Evolutionary conservation across 2,329 filamentous ascomycete species (phyloP).

Genomic region (Ascochyta viciae-villosae): DNA sequence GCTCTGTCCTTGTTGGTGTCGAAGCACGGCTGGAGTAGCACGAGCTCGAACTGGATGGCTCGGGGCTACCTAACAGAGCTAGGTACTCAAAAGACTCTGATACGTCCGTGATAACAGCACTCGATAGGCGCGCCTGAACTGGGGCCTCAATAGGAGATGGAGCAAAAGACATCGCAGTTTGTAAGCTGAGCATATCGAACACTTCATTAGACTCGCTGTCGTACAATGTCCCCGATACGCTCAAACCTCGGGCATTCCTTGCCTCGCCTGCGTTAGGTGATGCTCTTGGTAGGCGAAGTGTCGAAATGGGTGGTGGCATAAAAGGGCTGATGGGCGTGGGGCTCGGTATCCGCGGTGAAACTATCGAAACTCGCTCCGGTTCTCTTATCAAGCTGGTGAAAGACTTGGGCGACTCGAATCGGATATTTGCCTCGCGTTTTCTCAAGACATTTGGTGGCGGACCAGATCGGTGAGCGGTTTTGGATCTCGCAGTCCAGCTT

Average conservation of each 20-base stretch:
- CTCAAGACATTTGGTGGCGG: constrained; percentile 4
- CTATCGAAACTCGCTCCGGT: constrained; percentile 9
- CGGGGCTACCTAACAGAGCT: background rate
- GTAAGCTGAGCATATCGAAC: constrained; percentile 8
- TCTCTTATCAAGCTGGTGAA: constrained; percentile 2
- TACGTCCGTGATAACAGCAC: background rate
- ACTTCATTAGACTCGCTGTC: constrained; percentile 6
- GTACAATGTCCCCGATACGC: constrained; percentile 1
- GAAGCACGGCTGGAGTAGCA: constrained; percentile 9
- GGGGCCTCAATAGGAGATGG: constrained; percentile 7
- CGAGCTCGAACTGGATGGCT: constrained; percentile 4
- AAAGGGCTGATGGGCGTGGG: constrained; percentile 12
- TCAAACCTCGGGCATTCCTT: background rate
- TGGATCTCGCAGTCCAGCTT: constrained; percentile 17
- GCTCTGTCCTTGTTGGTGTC: constrained; percentile 1
- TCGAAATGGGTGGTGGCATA: constrained; percentile 8
- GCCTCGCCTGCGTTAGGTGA: background rate
- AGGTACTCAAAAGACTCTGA: background rate
- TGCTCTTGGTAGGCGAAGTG: background rate
- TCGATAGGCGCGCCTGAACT: constrained; percentile 7
- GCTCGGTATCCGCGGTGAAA: constrained; percentile 14
- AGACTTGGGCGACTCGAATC: constrained; percentile 7
- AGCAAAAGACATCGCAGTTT: constrained; percentile 7
- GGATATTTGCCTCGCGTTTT: constrained; percentile 12
- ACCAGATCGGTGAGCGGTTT: background rate